Conservation (phyloP, 1,284 basidiomycete species). For the Leccinum pachyderme region DNA sequence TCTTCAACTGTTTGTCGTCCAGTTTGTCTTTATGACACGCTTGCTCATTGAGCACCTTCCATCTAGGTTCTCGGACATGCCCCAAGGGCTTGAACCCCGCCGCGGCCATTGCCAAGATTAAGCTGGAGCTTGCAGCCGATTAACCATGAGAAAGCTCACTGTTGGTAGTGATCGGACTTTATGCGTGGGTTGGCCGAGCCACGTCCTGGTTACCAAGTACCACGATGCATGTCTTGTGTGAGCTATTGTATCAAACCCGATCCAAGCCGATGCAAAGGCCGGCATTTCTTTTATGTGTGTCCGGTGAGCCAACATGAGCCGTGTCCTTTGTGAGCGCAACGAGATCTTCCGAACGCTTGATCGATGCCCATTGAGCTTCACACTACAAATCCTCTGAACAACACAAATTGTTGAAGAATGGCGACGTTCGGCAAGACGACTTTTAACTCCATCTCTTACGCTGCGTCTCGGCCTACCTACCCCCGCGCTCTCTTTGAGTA, state of each 20-base stretch:
- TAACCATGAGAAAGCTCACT: conserved; percentile 31
- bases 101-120: conserved; percentile 84
- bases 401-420: conserved; percentile 41
- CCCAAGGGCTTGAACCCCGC: conserved; percentile 96
- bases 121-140: conserved; percentile 82
- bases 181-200: conserved; percentile 4
- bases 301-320: neutral
- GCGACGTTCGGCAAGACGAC: conserved; percentile 64
- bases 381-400: neutral
- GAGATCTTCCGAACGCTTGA: neutral
- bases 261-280: conserved; percentile 1
- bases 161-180: conserved; percentile 2
- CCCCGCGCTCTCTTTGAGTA: conserved; percentile 61
- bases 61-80: conserved; percentile 79
- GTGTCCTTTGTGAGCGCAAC: neutral
- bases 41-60: conserved; percentile 1
- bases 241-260: neutral
- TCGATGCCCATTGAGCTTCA: neutral
- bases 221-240: neutral
- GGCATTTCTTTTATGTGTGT: neutral
- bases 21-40: neutral
- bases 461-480: conserved; percentile 66
- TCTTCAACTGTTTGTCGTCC: conserved; percentile 81
- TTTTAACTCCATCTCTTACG: conserved; percentile 65
- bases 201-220: neutral